These are phyloP conservation scores for Pythium brachiatum DNA, from an alignment of 352 stramenopile genomes.

Conservation along the genomic window DNA sequence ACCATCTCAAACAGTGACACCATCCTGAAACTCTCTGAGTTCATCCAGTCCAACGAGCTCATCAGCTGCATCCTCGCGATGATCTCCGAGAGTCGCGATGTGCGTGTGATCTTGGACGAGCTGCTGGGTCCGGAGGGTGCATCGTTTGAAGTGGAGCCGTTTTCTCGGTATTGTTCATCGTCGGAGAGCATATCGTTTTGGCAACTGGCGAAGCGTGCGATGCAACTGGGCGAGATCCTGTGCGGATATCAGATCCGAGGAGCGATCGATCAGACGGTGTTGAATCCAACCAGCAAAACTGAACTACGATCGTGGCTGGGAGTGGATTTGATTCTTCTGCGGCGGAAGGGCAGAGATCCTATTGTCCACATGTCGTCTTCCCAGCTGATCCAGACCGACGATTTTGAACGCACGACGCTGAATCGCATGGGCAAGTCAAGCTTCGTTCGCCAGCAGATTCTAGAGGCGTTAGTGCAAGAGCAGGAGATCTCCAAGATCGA, in stretches of 20 bases:
- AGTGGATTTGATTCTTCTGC: slow-evolving; percentile 68
- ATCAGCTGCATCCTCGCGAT: slow-evolving; percentile 85
- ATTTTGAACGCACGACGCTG: slow-evolving; percentile 55
- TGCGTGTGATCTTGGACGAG: slow-evolving; percentile 79
- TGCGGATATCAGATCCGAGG: slow-evolving; percentile 70
- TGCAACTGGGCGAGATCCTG: slow-evolving; percentile 58
- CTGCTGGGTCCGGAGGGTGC: slow-evolving; percentile 64
- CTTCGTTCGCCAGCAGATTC: slow-evolving; percentile 41
- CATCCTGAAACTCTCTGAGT: slow-evolving; percentile 77
- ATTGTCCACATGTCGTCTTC: slow-evolving; percentile 25
- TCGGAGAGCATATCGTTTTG: slow-evolving; percentile 69
- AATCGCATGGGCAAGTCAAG: slow-evolving; percentile 49
- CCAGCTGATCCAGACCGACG: slow-evolving; percentile 29
- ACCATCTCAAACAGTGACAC: slow-evolving; percentile 74
- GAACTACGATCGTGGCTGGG: slow-evolving; percentile 41
- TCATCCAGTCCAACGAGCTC: slow-evolving; percentile 89
- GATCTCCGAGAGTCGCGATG: slow-evolving; percentile 84
- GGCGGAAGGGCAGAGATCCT: slow-evolving; percentile 29
- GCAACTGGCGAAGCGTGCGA: slow-evolving; percentile 67
- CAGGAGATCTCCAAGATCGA: slow-evolving; percentile 40
- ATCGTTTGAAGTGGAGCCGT: slow-evolving; percentile 73
- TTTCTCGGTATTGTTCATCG: slow-evolving; percentile 51
- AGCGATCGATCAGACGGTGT: slow-evolving; percentile 44
- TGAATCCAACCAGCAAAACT: slow-evolving; percentile 75
- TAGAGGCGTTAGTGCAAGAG: slow-evolving; percentile 55